Percentiles rank a stretch among this genome's conserved stretches.
Evolutionary conservation across 352 stramenopile genomes (phyloP).

Genomic region (Globisporangium camurandrum): DNA sequence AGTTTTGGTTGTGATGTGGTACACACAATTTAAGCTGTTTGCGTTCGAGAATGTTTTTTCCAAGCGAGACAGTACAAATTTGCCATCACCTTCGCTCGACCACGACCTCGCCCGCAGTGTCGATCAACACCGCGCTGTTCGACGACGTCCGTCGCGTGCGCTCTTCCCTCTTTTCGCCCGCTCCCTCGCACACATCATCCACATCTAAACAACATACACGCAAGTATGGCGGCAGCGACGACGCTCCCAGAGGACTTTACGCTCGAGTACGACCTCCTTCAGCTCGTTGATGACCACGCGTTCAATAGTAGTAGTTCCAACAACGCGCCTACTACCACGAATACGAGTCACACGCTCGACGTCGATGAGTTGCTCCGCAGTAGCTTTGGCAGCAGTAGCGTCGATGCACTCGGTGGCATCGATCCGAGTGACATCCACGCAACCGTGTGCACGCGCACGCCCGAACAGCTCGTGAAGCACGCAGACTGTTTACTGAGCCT

Average conservation of each 20-base stretch:
- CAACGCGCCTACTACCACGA: background rate
- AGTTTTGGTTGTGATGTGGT: too few species aligned
- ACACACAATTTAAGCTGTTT: too few species aligned
- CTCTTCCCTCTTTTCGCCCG: background rate
- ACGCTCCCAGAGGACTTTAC: constrained; percentile 22
- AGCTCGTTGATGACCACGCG: constrained; percentile 26
- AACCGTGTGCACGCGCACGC: background rate
- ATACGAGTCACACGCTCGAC: background rate
- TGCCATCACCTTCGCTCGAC: too few species aligned
- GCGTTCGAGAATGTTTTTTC: too few species aligned
- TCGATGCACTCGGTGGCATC: constrained; percentile 4
- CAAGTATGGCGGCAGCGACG: constrained; percentile 12
- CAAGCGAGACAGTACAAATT: too few species aligned
- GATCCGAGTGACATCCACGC: background rate
- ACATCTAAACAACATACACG: too few species aligned
- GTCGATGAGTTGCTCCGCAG: constrained; percentile 23
- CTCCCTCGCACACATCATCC: background rate
- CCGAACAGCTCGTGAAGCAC: constrained; percentile 6
- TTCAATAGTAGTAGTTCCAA: background rate
- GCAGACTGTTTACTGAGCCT: constrained; percentile 16
- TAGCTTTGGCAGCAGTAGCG: constrained; percentile 10
- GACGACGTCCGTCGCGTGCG: too few species aligned
- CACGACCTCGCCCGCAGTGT: too few species aligned
- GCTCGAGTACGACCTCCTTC: constrained; percentile 26
- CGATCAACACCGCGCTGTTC: too few species aligned